These are phyloP conservation scores for Blastobotrys muscicola DNA, from an alignment of 805 yeast genomes.

Conservation along the genomic window DNA sequence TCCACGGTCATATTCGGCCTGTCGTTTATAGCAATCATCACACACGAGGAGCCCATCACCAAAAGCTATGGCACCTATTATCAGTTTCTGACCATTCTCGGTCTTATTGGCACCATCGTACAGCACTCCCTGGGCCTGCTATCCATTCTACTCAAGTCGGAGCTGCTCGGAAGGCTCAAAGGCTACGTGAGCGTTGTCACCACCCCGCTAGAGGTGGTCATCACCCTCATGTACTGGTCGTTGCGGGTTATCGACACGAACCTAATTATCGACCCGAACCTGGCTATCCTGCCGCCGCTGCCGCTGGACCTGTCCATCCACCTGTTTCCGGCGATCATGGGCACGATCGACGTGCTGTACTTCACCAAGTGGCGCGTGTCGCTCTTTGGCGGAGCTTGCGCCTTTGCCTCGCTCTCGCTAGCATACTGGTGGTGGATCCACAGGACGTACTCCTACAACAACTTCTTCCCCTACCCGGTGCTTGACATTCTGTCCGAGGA, in stretches of 20 bases:
- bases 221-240: constrained; percentile 27
- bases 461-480: constrained; percentile 29
- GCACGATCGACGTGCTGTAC: constrained; percentile 20
- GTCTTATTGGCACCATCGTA: constrained; percentile 21
- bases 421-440: constrained; percentile 30
- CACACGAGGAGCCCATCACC: constrained; percentile 2
- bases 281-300: constrained; percentile 16
- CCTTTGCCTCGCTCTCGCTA: constrained; percentile 16
- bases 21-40: neutral
- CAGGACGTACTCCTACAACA: constrained; percentile 19
- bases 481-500: constrained; percentile 16
- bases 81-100: constrained; percentile 26
- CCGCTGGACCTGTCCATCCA: constrained; percentile 25
- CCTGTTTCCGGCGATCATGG: constrained; percentile 23
- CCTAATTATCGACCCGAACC: constrained; percentile 23
- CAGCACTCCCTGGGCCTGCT: constrained; percentile 22
- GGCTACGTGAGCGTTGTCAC: constrained; percentile 17
- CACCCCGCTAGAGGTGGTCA: constrained; percentile 27
- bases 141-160: constrained; percentile 5
- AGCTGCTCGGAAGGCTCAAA: constrained; percentile 14
- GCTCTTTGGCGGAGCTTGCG: constrained; percentile 10
- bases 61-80: constrained; percentile 28
- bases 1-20: neutral
- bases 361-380: constrained; percentile 21
- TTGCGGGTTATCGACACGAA: constrained; percentile 19